phyloP scores from a whole-genome alignment of 768 basidiomycete genomes.

The Dentipellis fragilis region DNA sequence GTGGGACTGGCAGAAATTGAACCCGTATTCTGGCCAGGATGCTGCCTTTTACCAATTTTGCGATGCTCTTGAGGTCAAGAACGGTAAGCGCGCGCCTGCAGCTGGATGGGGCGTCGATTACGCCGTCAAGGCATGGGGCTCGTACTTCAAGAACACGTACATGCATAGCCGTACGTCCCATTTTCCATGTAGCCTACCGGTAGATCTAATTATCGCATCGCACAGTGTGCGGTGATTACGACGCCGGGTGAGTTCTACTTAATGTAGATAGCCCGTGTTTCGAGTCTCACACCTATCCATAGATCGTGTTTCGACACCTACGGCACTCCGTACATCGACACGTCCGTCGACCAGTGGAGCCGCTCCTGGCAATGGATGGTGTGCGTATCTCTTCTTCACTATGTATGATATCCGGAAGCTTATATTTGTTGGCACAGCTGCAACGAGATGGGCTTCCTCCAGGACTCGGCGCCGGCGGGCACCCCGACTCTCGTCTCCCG shows the following conservation, averaged over 20 bases:
- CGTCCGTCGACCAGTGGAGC: conserved; percentile 38
- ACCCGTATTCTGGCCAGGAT: conserved; percentile 35
- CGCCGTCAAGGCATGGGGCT: conserved; percentile 53
- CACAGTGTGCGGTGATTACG: conserved; percentile 42
- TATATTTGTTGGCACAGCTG: conserved; percentile 39
- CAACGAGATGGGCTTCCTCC: conserved; percentile 50
- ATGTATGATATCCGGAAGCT: not conserved
- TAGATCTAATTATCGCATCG: not conserved
- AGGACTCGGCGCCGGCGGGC: not conserved
- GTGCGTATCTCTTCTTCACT: conserved; percentile 19
- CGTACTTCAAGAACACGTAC: conserved; percentile 42
- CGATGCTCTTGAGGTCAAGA: conserved; percentile 58
- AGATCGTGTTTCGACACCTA: not conserved
- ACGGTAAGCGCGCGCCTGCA: conserved; percentile 39
- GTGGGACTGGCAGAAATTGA: conserved; percentile 61
- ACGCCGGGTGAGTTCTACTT: conserved; percentile 44
- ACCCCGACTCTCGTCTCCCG: conserved; percentile 1
- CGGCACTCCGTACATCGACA: conserved; percentile 19
- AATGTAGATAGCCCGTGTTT: conserved; percentile 24
- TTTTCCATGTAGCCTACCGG: not conserved
- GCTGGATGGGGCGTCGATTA: conserved; percentile 54
- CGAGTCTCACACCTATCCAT: conserved; percentile 8
- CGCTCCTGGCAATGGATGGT: conserved; percentile 71
- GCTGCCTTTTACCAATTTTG: conserved; percentile 48
- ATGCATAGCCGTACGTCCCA: conserved; percentile 31